These are phyloP conservation scores for Skeletonema grethae DNA, from an alignment of 108 stramenopile genomes.

Conservation along the genomic window DNA sequence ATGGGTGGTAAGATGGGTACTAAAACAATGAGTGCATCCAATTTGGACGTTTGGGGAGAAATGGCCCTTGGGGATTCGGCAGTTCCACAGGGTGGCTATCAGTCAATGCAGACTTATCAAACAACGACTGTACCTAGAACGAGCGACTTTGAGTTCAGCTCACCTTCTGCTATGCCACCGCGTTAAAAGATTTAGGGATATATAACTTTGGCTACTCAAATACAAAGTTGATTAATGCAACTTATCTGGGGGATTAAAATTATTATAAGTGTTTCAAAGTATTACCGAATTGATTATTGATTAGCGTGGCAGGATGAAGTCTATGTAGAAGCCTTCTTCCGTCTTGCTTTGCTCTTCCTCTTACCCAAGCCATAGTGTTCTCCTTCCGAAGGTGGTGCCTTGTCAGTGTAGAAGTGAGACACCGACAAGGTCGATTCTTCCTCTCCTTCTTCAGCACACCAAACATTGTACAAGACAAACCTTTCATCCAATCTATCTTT, in stretches of 20 bases:
- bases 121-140: constrained; percentile 29
- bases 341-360: not conserved
- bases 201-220: not conserved
- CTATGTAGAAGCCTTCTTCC: no score
- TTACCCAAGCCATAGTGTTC: not conserved
- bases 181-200: constrained; percentile 42
- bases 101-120: constrained; percentile 21
- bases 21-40: constrained; percentile 37
- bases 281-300: not conserved
- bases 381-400: not conserved
- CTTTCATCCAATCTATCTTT: constrained; percentile 24
- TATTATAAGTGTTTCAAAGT: not conserved
- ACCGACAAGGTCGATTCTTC: not conserved
- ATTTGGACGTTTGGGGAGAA: constrained; percentile 72
- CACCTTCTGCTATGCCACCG: constrained; percentile 90
- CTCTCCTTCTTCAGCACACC: constrained; percentile 13
- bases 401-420: not conserved
- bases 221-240: not conserved
- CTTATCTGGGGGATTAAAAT: not conserved
- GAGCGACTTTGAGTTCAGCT: constrained; percentile 78
- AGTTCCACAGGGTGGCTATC: constrained; percentile 21
- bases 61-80: constrained; percentile 79
- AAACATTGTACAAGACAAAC: constrained; percentile 41
- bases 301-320: no score
- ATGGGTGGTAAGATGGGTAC: constrained; percentile 25